A percentile compares a stretch with the other conserved stretches of the same genome.
phyloP scores from a whole-genome alignment of 169 alveolate species.

The Cryptosporidium ubiquitum region DNA sequence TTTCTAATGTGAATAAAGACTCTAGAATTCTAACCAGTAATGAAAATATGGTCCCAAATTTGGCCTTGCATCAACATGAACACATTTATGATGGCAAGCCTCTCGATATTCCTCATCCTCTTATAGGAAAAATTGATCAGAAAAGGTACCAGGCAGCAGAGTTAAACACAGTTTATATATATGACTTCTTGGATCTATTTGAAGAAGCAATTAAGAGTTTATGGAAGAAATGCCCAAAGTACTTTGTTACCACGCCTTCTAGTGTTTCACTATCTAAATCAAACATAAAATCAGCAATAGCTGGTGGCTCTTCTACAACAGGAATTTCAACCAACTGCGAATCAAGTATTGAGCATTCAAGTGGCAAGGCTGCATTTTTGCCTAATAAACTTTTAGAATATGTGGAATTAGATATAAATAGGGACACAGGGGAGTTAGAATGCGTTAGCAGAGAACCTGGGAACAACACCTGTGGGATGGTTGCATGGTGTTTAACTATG shows the following conservation, averaged over 20 bases:
- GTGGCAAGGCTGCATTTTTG: constrained; percentile 44
- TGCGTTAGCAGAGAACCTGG: constrained; percentile 79
- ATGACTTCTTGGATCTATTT: constrained; percentile 78
- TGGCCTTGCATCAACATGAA: constrained; percentile 54
- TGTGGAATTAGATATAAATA: constrained; percentile 38
- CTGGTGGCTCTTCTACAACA: not conserved
- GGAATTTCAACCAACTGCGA: not conserved
- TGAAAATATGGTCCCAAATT: not conserved
- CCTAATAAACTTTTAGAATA: constrained; percentile 67
- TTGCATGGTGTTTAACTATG: constrained; percentile 78
- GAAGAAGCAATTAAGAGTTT: constrained; percentile 76
- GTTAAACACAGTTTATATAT: constrained; percentile 76
- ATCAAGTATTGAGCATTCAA: constrained; percentile 13
- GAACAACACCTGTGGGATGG: constrained; percentile 80
- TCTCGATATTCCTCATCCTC: constrained; percentile 76
- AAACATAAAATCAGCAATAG: not conserved
- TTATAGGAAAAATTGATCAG: constrained; percentile 75
- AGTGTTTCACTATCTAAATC: constrained; percentile 9
- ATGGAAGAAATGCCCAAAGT: constrained; percentile 78
- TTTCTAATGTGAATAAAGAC: not conserved
- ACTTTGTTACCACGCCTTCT: constrained; percentile 69
- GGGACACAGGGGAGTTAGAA: constrained; percentile 70
- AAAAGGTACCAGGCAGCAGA: constrained; percentile 74
- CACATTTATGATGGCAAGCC: constrained; percentile 76
- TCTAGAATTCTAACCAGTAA: not conserved